Evolutionary conservation across 371 early-diverging fungal genomes (phyloP).

Genomic region (Nematocida parisii): DNA sequence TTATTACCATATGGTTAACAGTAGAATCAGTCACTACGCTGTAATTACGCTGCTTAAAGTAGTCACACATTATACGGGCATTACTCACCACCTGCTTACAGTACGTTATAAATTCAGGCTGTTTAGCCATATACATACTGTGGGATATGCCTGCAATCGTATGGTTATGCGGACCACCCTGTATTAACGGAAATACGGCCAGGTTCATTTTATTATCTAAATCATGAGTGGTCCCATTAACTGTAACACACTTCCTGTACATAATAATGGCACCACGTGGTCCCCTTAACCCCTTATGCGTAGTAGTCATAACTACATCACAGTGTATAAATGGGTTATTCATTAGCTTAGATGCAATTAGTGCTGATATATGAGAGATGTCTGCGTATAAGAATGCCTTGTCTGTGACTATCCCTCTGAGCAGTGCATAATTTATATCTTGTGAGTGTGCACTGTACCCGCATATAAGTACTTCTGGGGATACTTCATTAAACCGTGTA

Average conservation of each 20-base stretch:
- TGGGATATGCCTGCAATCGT: slow-evolving; percentile 93
- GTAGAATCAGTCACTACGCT: slow-evolving; percentile 35
- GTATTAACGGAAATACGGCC: slow-evolving; percentile 95
- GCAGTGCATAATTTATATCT: slow-evolving; percentile 80
- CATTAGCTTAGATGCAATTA: slow-evolving; percentile 61
- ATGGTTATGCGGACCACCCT: slow-evolving; percentile 99
- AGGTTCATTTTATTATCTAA: slow-evolving; percentile 85
- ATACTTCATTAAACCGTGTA: slow-evolving; percentile 77
- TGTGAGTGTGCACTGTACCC: slow-evolving; percentile 92
- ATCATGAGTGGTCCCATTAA: slow-evolving; percentile 73
- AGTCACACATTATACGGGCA: slow-evolving; percentile 75
- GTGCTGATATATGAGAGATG: slow-evolving; percentile 87
- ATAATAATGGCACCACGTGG: slow-evolving; percentile 91
- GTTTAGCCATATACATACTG: slow-evolving; percentile 83
- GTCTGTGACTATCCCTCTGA: slow-evolving; percentile 72
- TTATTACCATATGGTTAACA: slow-evolving; percentile 48
- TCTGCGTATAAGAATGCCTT: slow-evolving; percentile 90
- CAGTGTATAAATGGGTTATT: slow-evolving; percentile 81
- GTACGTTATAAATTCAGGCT: slow-evolving; percentile 82
- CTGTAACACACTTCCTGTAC: slow-evolving; percentile 78
- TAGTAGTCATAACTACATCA: slow-evolving; percentile 96
- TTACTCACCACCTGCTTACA: slow-evolving; percentile 81
- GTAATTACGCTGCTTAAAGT: slow-evolving; percentile 11
- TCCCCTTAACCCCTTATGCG: slow-evolving; percentile 96
- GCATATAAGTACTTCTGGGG: slow-evolving; percentile 93